Percentiles rank a stretch among this genome's conserved stretches.
phyloP scores from a whole-genome alignment of 2,329 filamentous ascomycete genomes.

The Cadophora malorum region DNA sequence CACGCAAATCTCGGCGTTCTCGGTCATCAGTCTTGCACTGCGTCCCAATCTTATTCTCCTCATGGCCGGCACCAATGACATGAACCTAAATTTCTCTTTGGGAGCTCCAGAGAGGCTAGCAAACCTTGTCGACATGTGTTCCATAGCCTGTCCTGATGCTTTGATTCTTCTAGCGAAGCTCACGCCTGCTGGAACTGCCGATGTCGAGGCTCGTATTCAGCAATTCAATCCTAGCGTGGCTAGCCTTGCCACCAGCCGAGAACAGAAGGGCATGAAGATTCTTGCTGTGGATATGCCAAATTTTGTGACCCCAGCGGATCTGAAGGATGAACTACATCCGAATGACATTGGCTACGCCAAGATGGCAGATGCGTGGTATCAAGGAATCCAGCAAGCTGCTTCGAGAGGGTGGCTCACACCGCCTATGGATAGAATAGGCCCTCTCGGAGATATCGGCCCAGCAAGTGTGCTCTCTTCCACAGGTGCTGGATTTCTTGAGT shows the following conservation, averaged over 20 bases:
- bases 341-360: constrained; percentile 27
- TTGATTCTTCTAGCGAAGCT: constrained; percentile 48
- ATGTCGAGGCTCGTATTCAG: constrained; percentile 15
- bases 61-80: constrained; percentile 47
- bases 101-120: constrained; percentile 46
- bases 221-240: constrained; percentile 29
- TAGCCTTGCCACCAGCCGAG: constrained; percentile 22
- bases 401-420: constrained; percentile 27
- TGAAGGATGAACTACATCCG: constrained; percentile 29
- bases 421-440: constrained; percentile 5
- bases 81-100: constrained; percentile 37
- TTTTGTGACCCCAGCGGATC: constrained; percentile 15
- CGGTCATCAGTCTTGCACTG: constrained; percentile 29
- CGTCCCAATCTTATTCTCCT: constrained; percentile 46
- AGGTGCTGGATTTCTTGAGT: background rate
- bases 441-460: background rate
- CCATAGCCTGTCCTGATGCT: constrained; percentile 44
- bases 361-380: constrained; percentile 30
- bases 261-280: constrained; percentile 23
- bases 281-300: constrained; percentile 30
- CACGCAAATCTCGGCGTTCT: constrained; percentile 39
- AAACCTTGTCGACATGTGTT: constrained; percentile 44
- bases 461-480: background rate
- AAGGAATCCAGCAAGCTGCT: constrained; percentile 21
- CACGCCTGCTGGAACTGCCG: constrained; percentile 31